Conservation (phyloP, 2,329 filamentous ascomycete genomes). For the Aspergillus tamarii region DNA sequence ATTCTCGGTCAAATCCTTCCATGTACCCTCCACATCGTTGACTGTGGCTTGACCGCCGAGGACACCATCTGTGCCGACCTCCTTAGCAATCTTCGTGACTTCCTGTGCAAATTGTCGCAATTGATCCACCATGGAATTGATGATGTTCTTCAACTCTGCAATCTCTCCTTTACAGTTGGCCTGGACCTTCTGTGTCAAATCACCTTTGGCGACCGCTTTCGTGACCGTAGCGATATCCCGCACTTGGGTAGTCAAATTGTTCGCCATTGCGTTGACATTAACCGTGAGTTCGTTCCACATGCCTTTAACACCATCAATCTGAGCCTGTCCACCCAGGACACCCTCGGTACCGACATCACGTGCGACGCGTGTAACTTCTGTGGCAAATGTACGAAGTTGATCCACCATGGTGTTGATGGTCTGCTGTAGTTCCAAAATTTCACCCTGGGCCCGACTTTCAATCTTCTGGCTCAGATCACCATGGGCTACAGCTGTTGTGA, state of each 20-base stretch:
- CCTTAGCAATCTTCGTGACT: slow-evolving; percentile 92
- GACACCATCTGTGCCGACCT: slow-evolving; percentile 94
- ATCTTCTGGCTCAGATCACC: slow-evolving; percentile 85
- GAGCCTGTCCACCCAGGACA: slow-evolving; percentile 78
- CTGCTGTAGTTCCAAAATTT: slow-evolving; percentile 81
- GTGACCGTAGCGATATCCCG: slow-evolving; percentile 87
- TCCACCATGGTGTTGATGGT: slow-evolving; percentile 92
- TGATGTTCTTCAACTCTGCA: slow-evolving; percentile 92
- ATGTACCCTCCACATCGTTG: slow-evolving; percentile 94
- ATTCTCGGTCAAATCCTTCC: slow-evolving; percentile 92
- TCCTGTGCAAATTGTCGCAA: slow-evolving; percentile 95
- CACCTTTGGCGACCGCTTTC: slow-evolving; percentile 74
- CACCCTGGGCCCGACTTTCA: slow-evolving; percentile 76
- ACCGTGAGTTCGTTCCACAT: slow-evolving; percentile 89
- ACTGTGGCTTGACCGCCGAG: slow-evolving; percentile 94
- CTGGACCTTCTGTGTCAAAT: slow-evolving; percentile 95
- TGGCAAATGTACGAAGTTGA: slow-evolving; percentile 79
- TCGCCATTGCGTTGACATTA: slow-evolving; percentile 86
- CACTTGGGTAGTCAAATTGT: slow-evolving; percentile 84
- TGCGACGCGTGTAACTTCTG: slow-evolving; percentile 80
- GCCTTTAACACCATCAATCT: slow-evolving; percentile 81
- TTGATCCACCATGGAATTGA: slow-evolving; percentile 99
- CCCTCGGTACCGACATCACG: slow-evolving; percentile 84
- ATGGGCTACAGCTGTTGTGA: slow-evolving; percentile 80
- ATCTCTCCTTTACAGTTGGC: slow-evolving; percentile 91